These are phyloP conservation scores for Rossbeevera mucosa DNA, from an alignment of 768 basidiomycete species.

Conservation along the genomic window DNA sequence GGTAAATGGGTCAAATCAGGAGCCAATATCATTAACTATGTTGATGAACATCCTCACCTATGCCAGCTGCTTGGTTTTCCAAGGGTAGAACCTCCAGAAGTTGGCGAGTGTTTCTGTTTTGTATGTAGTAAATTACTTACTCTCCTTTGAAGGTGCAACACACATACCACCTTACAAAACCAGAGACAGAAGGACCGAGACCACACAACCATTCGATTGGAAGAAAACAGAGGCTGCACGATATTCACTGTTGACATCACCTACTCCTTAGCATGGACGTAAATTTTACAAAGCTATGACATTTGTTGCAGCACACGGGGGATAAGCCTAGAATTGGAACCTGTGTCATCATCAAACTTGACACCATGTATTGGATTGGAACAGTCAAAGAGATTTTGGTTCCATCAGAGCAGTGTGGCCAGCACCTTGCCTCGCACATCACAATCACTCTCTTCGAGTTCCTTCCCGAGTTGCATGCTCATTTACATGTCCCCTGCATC, in stretches of 20 bases:
- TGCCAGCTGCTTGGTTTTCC: background rate
- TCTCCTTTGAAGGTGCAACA: background rate
- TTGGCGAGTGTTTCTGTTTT: background rate
- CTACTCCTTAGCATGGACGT: background rate
- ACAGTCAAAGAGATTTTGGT: background rate
- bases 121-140: no score
- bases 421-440: background rate
- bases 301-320: background rate
- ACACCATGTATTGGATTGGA: background rate
- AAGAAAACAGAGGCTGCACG: background rate
- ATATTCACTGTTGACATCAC: background rate
- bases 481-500: no score
- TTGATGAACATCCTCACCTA: background rate
- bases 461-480: background rate
- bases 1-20: conserved; percentile 1
- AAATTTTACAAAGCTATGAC: background rate
- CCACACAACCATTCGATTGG: background rate
- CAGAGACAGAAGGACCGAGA: background rate
- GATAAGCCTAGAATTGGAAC: background rate
- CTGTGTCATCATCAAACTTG: background rate
- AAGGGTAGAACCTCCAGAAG: background rate
- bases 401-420: background rate
- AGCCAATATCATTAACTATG: background rate
- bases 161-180: background rate
- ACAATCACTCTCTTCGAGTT: background rate